phyloP scores from a whole-genome alignment of 257 asterid genomes.

The Solanum boliviense region DNA sequence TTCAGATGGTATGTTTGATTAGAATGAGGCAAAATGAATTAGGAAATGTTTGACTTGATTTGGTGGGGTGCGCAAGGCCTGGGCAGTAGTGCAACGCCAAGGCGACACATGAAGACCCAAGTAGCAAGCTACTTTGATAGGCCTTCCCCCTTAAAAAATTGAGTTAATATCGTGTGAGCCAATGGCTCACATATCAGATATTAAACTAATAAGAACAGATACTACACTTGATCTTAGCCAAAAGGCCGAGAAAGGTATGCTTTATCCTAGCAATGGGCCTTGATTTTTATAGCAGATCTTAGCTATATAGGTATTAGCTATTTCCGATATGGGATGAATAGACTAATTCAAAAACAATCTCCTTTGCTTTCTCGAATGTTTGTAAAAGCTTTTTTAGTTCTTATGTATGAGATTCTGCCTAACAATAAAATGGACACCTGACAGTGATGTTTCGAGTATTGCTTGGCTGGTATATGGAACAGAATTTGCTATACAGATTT shows the following conservation, averaged over 20 bases:
- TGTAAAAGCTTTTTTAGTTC: background rate
- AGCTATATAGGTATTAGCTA: background rate
- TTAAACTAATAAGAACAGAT: slow-evolving; percentile 34
- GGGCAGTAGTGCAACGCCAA: background rate
- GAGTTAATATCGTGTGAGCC: background rate
- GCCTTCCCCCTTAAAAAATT: background rate
- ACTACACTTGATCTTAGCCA: slow-evolving; percentile 33
- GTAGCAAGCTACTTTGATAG: background rate
- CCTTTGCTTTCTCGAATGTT: background rate
- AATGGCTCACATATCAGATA: slow-evolving; percentile 7
- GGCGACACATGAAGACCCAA: background rate
- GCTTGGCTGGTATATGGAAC: background rate
- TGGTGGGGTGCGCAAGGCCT: background rate
- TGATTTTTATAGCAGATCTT: background rate
- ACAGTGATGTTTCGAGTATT: background rate
- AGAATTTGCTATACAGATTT: background rate
- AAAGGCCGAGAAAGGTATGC: slow-evolving; percentile 31
- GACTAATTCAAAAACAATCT: background rate
- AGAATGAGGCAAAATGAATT: too few species aligned
- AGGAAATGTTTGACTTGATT: background rate
- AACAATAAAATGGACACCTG: background rate
- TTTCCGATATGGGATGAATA: background rate
- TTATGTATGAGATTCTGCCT: background rate
- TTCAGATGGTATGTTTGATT: too few species aligned
- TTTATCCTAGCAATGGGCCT: accelerated